Base-by-base conservation (phyloP, 2,329 filamentous ascomycete species). In the Mycosphaerella sp. region DNA sequence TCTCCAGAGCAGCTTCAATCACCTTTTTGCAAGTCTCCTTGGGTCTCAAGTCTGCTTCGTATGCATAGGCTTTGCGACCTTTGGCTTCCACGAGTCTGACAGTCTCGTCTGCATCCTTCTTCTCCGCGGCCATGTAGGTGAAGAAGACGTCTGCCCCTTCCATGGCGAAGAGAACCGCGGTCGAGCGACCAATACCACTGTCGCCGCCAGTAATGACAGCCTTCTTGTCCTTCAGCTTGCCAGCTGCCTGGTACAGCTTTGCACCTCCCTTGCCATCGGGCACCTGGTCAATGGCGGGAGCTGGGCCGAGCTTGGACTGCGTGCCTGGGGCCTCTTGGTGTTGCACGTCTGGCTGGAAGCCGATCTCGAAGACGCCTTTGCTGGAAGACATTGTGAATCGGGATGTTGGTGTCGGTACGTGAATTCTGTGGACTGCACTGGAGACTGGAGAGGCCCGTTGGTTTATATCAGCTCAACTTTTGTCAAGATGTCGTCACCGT, bases 151-250 rank as follows among this genome's bases (percentile, higher is more conserved):
- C 81, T 12, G 86, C 86, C 5, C 87, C 88, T 68, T 93, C 88
- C 77, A 88, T 85, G 35, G 87, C 87, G 61, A 85, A 93, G 0
- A 93, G 75, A 13, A 91, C 77, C 1, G 87, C 86, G 1, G 84
- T 80, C 1, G 87, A 82, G 34, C 86, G 81, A 6, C 87, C 86
- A 57, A 93, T 91, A 1, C 87, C 87, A 6, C 80, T 84, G 68
- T 91, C 87, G 3, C 87, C 87, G 13, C 87, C 87, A 0, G 87
- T 91, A 62, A 93, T 91, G 52, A 93, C 70, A 6, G 87, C 86
- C 53, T 81, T 86, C 69, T 85, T 87, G 55, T 82, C 86, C 62
- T 80, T 70, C 6, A 93, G 79, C 71, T 93, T 94, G 43, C 81
- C 82, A 1, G 87, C 85, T 3, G 85, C 79, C 64, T 83, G 82